Evolutionary conservation across 805 yeast species (phyloP).

Genomic region (Clavispora santaluciae): DNA sequence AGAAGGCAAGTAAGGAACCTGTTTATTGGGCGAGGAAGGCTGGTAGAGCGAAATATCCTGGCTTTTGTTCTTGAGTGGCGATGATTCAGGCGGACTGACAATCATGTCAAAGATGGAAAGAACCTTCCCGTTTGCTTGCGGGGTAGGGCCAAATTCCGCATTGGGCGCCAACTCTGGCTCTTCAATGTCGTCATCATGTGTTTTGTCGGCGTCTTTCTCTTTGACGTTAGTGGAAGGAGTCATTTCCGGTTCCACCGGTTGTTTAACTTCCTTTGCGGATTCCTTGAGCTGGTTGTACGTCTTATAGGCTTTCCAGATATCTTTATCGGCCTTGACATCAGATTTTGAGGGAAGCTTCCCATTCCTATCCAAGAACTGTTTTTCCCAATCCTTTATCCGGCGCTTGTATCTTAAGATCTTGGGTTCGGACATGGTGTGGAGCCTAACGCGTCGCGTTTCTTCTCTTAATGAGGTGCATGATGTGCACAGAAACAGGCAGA

Average conservation of each 20-base stretch:
- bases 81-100: conserved; percentile 40
- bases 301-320: conserved; percentile 29
- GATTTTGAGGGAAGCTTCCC: conserved; percentile 28
- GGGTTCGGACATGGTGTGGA: not conserved
- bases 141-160: conserved; percentile 75
- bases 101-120: conserved; percentile 64
- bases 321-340: conserved; percentile 29
- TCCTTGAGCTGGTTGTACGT: conserved; percentile 19
- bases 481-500: not conserved
- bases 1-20: not conserved
- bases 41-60: not conserved
- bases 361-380: conserved; percentile 23
- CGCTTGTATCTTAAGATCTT: conserved; percentile 7
- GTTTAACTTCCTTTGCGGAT: not conserved
- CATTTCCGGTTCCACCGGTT: not conserved
- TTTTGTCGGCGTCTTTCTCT: not conserved
- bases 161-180: conserved; percentile 5
- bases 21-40: not conserved
- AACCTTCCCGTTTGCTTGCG: conserved; percentile 76
- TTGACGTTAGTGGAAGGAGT: not conserved
- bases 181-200: conserved; percentile 12
- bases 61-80: conserved; percentile 26
- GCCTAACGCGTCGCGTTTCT: not conserved
- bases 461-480: not conserved
- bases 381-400: conserved; percentile 39